Percentiles rank a stretch among this genome's conserved stretches.
phyloP scores from a whole-genome alignment of 1,284 basidiomycete genomes.

The Schizophyllum commune region DNA sequence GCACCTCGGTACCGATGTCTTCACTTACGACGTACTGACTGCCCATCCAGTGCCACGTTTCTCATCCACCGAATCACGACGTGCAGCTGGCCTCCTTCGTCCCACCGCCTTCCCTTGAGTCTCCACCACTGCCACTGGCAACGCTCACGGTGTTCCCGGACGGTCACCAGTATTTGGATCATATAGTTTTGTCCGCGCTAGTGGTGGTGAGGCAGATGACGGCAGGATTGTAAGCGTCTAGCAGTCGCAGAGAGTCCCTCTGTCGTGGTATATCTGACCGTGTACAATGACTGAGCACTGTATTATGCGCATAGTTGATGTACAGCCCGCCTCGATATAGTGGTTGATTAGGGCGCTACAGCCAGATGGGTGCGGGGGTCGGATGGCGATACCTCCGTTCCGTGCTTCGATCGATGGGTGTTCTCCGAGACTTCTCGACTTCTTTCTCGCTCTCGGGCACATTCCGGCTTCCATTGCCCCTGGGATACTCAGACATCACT shows the following conservation, averaged over 20 bases:
- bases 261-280: not conserved
- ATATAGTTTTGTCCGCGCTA: slow-evolving; percentile 35
- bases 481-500: too few species aligned
- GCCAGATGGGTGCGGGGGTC: too few species aligned
- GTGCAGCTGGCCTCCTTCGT: slow-evolving; percentile 35
- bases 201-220: slow-evolving; percentile 35
- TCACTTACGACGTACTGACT: not conserved
- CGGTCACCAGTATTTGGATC: slow-evolving; percentile 35
- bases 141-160: slow-evolving; percentile 35
- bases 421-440: too few species aligned
- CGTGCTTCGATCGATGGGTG: too few species aligned
- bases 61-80: slow-evolving; percentile 7
- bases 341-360: too few species aligned
- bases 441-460: too few species aligned
- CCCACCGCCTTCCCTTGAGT: slow-evolving; percentile 33
- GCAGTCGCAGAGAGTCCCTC: not conserved
- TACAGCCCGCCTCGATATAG: too few species aligned
- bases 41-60: slow-evolving; percentile 20
- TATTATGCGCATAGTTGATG: too few species aligned
- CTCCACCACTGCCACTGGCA: slow-evolving; percentile 33
- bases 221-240: slow-evolving; percentile 14
- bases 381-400: too few species aligned
- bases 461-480: too few species aligned
- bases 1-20: not conserved
- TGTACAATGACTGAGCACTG: too few species aligned